These are phyloP conservation scores for Filosporella fistucella DNA, from an alignment of 495 filamentous ascomycete species.

Conservation along the genomic window DNA sequence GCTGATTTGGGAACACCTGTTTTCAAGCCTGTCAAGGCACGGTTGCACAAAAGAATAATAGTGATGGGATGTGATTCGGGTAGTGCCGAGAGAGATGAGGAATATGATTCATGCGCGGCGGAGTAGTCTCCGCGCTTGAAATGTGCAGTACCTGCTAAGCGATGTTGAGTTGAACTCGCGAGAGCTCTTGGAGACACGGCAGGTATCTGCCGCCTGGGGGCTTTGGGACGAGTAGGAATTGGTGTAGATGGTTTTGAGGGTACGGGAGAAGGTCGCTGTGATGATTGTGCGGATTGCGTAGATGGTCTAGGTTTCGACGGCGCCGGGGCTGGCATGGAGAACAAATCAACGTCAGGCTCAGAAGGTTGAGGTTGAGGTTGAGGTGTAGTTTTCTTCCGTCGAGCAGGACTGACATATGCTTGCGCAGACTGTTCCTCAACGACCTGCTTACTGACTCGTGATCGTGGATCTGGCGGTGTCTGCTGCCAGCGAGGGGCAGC, in stretches of 20 bases:
- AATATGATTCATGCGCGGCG: conserved; percentile 76
- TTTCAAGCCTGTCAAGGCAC: conserved; percentile 82
- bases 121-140: conserved; percentile 95
- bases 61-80: conserved; percentile 79
- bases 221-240: conserved; percentile 36
- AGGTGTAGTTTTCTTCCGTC: conserved; percentile 63
- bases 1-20: conserved; percentile 84
- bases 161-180: conserved; percentile 66
- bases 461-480: conserved; percentile 43
- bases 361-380: conserved; percentile 26
- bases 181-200: conserved; percentile 62
- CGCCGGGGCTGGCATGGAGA: neutral
- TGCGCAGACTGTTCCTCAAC: conserved; percentile 78
- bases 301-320: neutral
- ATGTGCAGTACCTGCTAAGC: conserved; percentile 73
- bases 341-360: conserved; percentile 21
- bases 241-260: conserved; percentile 39
- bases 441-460: conserved; percentile 61
- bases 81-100: conserved; percentile 65
- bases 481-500: conserved; percentile 27
- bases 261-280: conserved; percentile 19
- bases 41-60: conserved; percentile 86
- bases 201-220: conserved; percentile 62
- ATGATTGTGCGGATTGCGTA: conserved; percentile 2
- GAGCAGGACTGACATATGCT: conserved; percentile 86